These are phyloP conservation scores for Fomitopsis betulina DNA, from an alignment of 1,284 basidiomycete genomes.

Conservation along the genomic window DNA sequence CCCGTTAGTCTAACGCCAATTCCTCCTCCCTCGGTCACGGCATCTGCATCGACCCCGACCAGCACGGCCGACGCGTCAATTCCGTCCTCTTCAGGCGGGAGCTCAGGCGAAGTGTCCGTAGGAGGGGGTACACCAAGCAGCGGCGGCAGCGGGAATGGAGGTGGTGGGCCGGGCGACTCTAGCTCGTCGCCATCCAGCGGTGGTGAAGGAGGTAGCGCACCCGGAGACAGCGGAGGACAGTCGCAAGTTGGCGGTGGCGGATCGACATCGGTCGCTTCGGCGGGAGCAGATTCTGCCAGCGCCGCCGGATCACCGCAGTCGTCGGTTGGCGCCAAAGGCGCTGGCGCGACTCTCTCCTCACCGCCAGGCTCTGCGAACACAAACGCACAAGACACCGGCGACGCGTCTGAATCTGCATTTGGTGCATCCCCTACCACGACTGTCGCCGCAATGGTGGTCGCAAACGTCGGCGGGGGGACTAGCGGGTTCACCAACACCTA, in stretches of 20 bases:
- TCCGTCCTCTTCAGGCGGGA: neutral
- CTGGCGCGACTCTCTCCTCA: neutral
- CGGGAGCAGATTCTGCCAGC: neutral
- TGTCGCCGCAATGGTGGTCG: neutral
- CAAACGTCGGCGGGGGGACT: neutral
- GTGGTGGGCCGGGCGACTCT: neutral
- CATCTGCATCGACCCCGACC: neutral
- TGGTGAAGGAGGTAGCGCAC: neutral
- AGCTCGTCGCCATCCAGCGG: neutral
- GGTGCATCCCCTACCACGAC: neutral
- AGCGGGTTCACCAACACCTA: neutral
- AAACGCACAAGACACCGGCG: neutral
- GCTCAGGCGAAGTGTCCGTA: neutral
- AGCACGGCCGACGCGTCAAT: neutral
- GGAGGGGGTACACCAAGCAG: conserved; percentile 4
- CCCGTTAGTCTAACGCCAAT: too few relatives aligned
- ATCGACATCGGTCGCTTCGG: conserved; percentile 10
- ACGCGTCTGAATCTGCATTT: neutral
- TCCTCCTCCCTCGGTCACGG: neutral
- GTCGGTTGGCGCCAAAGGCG: neutral
- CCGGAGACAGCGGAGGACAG: neutral
- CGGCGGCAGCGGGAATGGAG: neutral
- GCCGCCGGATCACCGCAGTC: neutral
- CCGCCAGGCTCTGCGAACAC: neutral
- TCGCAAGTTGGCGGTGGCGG: conserved; percentile 3